A percentile compares a stretch with the other conserved stretches of the same genome.
phyloP scores from a whole-genome alignment of 129 eudicot species.

The Tagetes erecta region DNA sequence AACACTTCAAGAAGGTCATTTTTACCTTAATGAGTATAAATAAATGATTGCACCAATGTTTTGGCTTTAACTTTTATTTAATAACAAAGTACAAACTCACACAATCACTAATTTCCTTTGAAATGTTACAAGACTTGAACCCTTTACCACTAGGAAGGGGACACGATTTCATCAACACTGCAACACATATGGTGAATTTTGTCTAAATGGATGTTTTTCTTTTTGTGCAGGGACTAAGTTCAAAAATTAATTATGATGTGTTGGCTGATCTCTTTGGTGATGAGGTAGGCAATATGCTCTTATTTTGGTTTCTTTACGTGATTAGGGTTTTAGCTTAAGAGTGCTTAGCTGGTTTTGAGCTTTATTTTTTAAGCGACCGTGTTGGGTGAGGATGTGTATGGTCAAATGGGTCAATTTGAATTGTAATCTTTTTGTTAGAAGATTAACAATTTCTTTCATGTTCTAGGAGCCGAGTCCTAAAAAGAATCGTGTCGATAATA shows the following conservation, averaged over 20 bases:
- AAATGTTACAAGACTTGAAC: no score
- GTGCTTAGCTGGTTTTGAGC: neutral
- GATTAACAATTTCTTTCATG: neutral
- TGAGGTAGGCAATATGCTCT: constrained; percentile 45
- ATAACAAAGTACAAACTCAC: no score
- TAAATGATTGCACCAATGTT: neutral
- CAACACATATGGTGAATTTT: no score
- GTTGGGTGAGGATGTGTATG: neutral
- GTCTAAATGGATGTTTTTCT: neutral
- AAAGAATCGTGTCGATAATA: neutral
- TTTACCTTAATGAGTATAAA: neutral
- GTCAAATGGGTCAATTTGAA: neutral
- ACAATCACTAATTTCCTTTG: no score
- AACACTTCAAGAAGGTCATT: constrained; percentile 59
- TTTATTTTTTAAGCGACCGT: neutral
- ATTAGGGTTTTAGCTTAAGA: neutral
- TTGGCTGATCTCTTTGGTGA: constrained; percentile 50
- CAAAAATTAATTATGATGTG: constrained; percentile 54
- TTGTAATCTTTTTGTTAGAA: neutral
- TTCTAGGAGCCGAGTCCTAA: neutral
- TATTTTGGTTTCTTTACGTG: neutral
- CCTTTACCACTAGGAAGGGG: no score
- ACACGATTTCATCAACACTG: no score
- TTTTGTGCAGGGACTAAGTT: constrained; percentile 47
- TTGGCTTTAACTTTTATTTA: neutral